Conservation (phyloP, 2,329 filamentous ascomycete species). For the Phialophora macrospora region DNA sequence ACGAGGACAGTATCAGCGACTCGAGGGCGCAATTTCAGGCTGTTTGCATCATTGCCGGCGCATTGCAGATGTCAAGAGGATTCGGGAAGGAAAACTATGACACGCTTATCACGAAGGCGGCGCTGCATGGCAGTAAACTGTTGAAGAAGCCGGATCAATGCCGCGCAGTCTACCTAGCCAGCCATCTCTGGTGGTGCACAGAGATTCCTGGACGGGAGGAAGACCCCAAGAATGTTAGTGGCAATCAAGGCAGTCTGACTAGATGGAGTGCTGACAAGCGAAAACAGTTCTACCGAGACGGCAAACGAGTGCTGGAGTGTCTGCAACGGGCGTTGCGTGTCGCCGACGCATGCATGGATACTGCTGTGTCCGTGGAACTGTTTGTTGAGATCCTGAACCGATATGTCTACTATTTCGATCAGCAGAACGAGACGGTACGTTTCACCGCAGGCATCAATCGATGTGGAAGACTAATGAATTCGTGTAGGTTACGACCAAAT, state of each 20-base stretch:
- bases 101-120: constrained; percentile 96
- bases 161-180: constrained; percentile 92
- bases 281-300: constrained; percentile 85
- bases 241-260: not conserved
- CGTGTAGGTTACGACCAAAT: constrained; percentile 82
- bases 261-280: constrained; percentile 34
- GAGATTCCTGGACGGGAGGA: constrained; percentile 80
- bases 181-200: constrained; percentile 97
- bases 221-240: constrained; percentile 75
- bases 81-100: constrained; percentile 99
- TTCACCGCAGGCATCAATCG: not conserved
- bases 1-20: constrained; percentile 94
- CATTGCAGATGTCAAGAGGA: constrained; percentile 82
- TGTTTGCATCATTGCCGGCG: constrained; percentile 89
- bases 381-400: constrained; percentile 98
- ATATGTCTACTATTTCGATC: constrained; percentile 99
- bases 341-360: constrained; percentile 98
- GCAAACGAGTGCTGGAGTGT: constrained; percentile 95
- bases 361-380: constrained; percentile 91
- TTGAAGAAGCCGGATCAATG: constrained; percentile 98
- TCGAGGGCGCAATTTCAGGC: constrained; percentile 97
- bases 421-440: constrained; percentile 90
- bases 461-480: constrained; percentile 33
- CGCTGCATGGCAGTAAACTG: constrained; percentile 93
- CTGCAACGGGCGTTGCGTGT: constrained; percentile 93